Base-by-base conservation (phyloP, 2,329 filamentous ascomycete genomes). In the Microsporum canis region DNA sequence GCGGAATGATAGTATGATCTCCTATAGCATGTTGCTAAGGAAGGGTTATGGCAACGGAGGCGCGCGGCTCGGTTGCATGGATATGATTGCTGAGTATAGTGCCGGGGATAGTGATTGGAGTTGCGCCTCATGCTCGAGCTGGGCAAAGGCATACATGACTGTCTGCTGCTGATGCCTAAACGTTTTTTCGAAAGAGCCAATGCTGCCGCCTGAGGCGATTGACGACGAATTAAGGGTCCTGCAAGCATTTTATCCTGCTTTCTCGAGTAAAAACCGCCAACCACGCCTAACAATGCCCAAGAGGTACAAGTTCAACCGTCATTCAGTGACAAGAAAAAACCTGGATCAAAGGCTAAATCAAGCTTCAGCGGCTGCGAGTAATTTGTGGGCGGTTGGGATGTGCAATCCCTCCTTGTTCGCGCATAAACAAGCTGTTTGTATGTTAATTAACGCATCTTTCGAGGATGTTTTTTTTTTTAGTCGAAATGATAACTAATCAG, bases 21-120 rank as follows among this genome's bases (percentile, higher is more conserved):
- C 14, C 51, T 5, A 7, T 23, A 10, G 17, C 31, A 17, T 6
- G 31, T 6, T 7, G 14, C 3, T 55, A 4, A n/a, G 14, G 51
- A 36, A 17, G 12, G 14, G 6, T 34, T 34, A 36, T 12, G 51
- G 17, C 31, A 34, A 31, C 2, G 10, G 5, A 31, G 29, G 27
- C 12, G 49, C 14, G 4, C 14, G 23, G 10, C 29, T 33, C 27
- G 31, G 29, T 3, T 1, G 27, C 12, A 33, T 45, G 55, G 8
- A 39, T 43, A 31, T 45, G 27, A 5, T 39, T 43, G n/a, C 34
- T 36, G 51, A 36, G 31, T 68, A 63, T 33, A 71, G 71, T 33
- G 69, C 80, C 38, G 82, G 77, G 10, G 83, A 77, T 4, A 80
- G 69, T 0, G 83, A 79, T 70, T 90, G 87, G 70, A 88, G 82